phyloP scores from a whole-genome alignment of 169 alveolate genomes.

The Theileria parva region DNA sequence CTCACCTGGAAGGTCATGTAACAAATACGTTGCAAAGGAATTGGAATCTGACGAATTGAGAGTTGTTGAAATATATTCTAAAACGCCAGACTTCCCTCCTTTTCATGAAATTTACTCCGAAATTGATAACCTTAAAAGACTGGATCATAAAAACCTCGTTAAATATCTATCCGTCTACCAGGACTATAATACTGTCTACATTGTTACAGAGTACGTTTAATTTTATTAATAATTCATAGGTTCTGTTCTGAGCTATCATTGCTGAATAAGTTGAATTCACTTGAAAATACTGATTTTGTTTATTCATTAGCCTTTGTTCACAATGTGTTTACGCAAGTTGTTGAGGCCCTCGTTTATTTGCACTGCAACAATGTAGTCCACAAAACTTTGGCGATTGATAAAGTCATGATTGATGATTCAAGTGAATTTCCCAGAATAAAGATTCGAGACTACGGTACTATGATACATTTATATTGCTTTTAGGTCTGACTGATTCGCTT shows the following conservation, averaged over 20 bases:
- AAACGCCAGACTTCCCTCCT: conserved; percentile 32
- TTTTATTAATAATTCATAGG: background rate
- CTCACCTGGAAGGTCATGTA: conserved; percentile 44
- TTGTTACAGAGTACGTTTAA: conserved; percentile 49
- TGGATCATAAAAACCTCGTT: conserved; percentile 50
- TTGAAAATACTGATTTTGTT: background rate
- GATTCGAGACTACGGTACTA: conserved; percentile 23
- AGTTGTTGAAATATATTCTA: conserved; percentile 43
- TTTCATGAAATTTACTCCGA: conserved; percentile 45
- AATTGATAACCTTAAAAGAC: conserved; percentile 17
- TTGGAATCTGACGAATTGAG: conserved; percentile 42
- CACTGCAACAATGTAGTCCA: conserved; percentile 66
- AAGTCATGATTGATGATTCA: conserved; percentile 57
- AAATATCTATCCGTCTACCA: conserved; percentile 36
- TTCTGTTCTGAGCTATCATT: conserved; percentile 24
- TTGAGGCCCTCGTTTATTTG: conserved; percentile 57
- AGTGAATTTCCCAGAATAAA: conserved; percentile 9
- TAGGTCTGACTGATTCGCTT: conserved; percentile 26
- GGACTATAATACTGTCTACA: conserved; percentile 49
- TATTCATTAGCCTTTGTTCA: conserved; percentile 56
- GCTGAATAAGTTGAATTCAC: background rate
- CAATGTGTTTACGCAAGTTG: conserved; percentile 47
- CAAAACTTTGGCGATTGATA: conserved; percentile 42
- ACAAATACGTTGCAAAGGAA: conserved; percentile 56
- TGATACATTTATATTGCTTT: conserved; percentile 6